Evolutionary conservation across 169 alveolate species (phyloP), one percentile per base, ranked within the genome.

Genomic region (Eimeria brunetti): DNA sequence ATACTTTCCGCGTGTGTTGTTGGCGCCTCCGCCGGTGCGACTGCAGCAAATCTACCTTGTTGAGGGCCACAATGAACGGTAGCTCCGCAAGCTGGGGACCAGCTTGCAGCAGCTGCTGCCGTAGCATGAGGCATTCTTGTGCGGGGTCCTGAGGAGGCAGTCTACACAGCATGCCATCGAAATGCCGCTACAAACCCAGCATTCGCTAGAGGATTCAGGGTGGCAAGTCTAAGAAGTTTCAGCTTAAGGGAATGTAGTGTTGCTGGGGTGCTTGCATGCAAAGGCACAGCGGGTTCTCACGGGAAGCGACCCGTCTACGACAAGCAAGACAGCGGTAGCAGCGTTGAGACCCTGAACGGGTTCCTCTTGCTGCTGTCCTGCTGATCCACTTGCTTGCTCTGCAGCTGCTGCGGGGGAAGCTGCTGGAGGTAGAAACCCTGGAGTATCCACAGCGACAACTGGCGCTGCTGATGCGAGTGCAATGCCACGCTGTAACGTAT

Each of bases 391-490:
- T 44, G 71, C 89, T 51, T 46, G 71, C n/a, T 4, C 41, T 58
- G 75, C 38, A 62, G 78, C 92, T 58, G 92, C 27, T 33, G 9
- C 41, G 38, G 81, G n/a, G 71, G 81, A 9, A n/a, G 46, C 58
- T 30, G 76, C 38, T 60, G 75, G 76, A 18, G 81, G 58, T 41
- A 62, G 33, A n/a, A 86, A 81, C 64, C 92, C 92, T 64, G 92
- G 92, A 33, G 92, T 86, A 49, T 86, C 92, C 62, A 86, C 46
- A 44, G 92, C 92, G 49, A 86, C 92, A 60, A 86, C 22, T 24
- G 92, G 92, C 5, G 92, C 92, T 49, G 83, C 46, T 24, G 78
- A 49, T 36, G 92, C 78, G 67, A 86, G 81, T 49, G 46, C 44
- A 33, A 86, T n/a, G 44, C 81, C 81, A 44, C 41, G 83, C 64